A percentile compares a stretch with the other conserved stretches of the same genome.
These are phyloP conservation scores for Phytophthora hybrid DNA, from an alignment of 352 stramenopile species.

Conservation along the genomic window DNA sequence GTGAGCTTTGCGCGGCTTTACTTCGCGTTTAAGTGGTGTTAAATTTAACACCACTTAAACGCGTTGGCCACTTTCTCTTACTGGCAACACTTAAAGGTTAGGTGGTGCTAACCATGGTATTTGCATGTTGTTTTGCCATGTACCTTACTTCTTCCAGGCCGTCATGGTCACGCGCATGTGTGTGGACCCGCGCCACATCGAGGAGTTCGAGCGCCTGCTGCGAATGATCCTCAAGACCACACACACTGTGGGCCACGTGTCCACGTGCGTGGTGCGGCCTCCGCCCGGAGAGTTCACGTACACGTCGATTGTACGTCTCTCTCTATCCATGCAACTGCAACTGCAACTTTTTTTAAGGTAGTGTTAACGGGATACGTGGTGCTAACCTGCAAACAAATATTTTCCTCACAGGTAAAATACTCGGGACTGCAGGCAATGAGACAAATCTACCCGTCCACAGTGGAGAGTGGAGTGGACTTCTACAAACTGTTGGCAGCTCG, in stretches of 20 bases:
- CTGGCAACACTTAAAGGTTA: background rate
- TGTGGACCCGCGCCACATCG: conserved; percentile 74
- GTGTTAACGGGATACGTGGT: background rate
- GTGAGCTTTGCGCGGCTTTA: conserved; percentile 35
- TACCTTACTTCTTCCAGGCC: conserved; percentile 43
- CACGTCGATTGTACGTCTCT: conserved; percentile 77
- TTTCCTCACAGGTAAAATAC: conserved; percentile 74
- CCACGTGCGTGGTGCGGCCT: conserved; percentile 82
- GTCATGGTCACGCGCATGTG: conserved; percentile 88
- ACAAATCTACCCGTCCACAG: conserved; percentile 75
- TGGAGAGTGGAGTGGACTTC: conserved; percentile 75
- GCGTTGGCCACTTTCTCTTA: background rate
- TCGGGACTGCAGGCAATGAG: conserved; percentile 75
- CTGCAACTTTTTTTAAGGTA: background rate
- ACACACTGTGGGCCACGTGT: conserved; percentile 82
- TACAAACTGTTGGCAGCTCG: conserved; percentile 81
- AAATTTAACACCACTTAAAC: conserved; percentile 6
- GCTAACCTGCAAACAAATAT: conserved; percentile 5
- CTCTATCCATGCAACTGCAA: background rate
- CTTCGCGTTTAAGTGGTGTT: background rate
- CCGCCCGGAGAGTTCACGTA: conserved; percentile 80
- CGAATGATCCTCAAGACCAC: conserved; percentile 86
- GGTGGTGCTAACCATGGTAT: background rate
- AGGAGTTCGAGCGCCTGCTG: conserved; percentile 83
- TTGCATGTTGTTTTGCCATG: background rate